Evolutionary conservation across 2,329 filamentous ascomycete genomes (phyloP), one percentile per base, ranked within the genome.

Genomic region (Colletotrichum chlorophyti): DNA sequence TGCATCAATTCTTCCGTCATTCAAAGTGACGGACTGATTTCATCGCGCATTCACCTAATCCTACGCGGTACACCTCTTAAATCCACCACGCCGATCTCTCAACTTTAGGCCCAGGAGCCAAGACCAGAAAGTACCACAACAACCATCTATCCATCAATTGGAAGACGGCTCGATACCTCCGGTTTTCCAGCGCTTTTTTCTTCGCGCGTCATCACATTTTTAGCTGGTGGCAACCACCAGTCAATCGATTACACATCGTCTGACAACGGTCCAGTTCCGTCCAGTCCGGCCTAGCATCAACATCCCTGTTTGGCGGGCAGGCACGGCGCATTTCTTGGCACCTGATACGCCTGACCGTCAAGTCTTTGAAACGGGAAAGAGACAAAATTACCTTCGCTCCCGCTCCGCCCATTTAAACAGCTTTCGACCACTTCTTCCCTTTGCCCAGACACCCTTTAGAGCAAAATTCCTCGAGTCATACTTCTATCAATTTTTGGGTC

Each of bases 191-290:
- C n/a, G n/a, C n/a, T n/a, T n/a, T n/a, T n/a, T n/a, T n/a, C 27
- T n/a, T 41, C 47, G 47, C 47, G 41, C 34, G 35, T 50, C 47
- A 41, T 42, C 49, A 53, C n/a, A n/a, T n/a, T n/a, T n/a, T n/a
- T n/a, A n/a, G n/a, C n/a, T n/a, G n/a, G n/a, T n/a, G 15, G 7
- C 17, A 19, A 23, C 26, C 17, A 9, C 17, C 41, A 17, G 15
- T 49, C 26, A 46, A 19, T 35, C 43, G 6, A 54, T 55, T 54
- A 46, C 57, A 57, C 57, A 60, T 59, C n/a, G 42, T 45, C 51
- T 45, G 43, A 50, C 51, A 31, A 51, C n/a, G n/a, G n/a, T n/a
- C n/a, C 15, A 26, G 12, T n/a, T 38, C 38, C 11, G 37, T n/a
- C 21, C 37, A 53, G 24, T 29, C 51, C 31, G 43, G n/a, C n/a